These are phyloP conservation scores for Staphylotrichum tortipilum DNA, from an alignment of 495 filamentous ascomycete genomes.

Conservation along the genomic window DNA sequence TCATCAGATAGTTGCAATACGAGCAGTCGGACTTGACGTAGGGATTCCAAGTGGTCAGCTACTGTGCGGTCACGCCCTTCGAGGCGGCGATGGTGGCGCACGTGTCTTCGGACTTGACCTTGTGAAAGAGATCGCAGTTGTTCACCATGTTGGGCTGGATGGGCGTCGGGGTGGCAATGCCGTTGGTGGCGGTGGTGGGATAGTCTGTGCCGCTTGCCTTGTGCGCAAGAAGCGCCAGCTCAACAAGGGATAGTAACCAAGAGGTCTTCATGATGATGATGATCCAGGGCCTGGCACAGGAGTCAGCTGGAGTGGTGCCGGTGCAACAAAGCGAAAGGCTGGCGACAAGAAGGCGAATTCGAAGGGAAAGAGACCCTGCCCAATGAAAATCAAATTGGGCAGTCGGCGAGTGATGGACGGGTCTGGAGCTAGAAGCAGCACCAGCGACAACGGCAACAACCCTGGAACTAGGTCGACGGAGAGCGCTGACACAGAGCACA, in stretches of 20 bases:
- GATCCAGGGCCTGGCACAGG: neutral
- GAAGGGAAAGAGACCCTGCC: conserved; percentile 6
- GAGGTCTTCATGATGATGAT: conserved; percentile 1
- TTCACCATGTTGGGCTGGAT: neutral
- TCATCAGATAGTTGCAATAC: too few species aligned
- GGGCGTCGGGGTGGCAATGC: neutral
- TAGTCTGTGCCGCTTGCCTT: neutral
- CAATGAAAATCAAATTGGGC: neutral
- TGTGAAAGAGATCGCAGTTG: neutral
- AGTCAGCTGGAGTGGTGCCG: neutral
- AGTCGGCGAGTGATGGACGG: neutral
- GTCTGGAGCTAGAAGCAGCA: neutral
- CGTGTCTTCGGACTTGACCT: neutral
- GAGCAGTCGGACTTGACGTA: conserved; percentile 5
- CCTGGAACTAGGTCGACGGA: neutral
- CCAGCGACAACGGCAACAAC: neutral
- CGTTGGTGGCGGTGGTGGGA: neutral
- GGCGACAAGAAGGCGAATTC: neutral
- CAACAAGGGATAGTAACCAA: neutral
- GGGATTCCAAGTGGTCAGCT: conserved; percentile 16
- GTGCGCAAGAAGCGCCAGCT: neutral
- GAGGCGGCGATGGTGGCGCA: neutral
- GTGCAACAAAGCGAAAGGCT: neutral
- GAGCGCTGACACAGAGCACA: neutral
- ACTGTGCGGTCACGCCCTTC: neutral